These are phyloP conservation scores for Saxophila tyrrhenica DNA, from an alignment of 495 filamentous ascomycete genomes.

Conservation along the genomic window DNA sequence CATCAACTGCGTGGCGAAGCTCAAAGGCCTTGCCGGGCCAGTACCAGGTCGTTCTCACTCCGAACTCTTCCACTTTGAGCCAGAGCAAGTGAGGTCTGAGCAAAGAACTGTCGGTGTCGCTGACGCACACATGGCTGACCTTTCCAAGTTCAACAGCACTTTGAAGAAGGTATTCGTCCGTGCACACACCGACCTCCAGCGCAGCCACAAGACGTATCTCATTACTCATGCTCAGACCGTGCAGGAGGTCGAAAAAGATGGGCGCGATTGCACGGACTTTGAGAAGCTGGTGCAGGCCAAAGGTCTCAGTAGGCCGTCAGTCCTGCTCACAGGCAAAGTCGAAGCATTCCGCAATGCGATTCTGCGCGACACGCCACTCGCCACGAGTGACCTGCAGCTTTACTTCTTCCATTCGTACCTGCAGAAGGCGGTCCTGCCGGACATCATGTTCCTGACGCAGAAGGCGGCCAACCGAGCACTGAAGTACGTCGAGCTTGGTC, in stretches of 20 bases:
- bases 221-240: no score
- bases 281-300: no score
- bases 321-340: no score
- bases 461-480: background rate
- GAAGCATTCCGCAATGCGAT: no score
- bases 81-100: no score
- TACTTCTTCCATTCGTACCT: background rate
- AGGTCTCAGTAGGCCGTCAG: no score
- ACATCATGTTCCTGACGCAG: constrained; percentile 2
- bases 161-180: background rate
- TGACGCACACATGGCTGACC: background rate
- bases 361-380: no score
- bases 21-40: no score
- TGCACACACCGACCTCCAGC: background rate
- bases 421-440: background rate
- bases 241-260: no score
- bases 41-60: no score
- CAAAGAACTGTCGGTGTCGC: background rate
- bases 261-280: no score
- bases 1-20: background rate
- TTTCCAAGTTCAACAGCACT: background rate
- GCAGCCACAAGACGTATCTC: background rate
- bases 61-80: no score
- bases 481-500: background rate
- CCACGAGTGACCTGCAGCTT: background rate